Evolutionary conservation across 306 rosid species (phyloP).

Genomic region (Casuarina equisetifolia): DNA sequence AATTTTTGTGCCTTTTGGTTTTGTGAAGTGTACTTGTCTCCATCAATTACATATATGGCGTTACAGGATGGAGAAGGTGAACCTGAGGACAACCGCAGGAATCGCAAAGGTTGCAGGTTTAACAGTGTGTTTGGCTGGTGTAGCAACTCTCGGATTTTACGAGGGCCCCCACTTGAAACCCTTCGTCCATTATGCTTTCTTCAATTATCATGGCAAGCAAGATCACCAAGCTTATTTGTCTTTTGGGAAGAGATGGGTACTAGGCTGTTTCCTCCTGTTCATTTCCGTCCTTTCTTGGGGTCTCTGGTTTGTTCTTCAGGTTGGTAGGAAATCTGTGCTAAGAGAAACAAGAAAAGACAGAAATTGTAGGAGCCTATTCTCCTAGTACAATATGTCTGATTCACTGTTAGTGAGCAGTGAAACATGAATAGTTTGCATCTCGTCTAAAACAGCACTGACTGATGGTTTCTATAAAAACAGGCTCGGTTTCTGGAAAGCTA

Average conservation of each 20-base stretch:
- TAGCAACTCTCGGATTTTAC: constrained; percentile 51
- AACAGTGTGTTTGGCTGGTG: constrained; percentile 50
- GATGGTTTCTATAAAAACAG: constrained; percentile 25
- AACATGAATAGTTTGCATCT: not conserved
- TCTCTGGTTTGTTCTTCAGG: constrained; percentile 61
- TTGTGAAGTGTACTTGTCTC: no score
- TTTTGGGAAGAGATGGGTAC: constrained; percentile 43
- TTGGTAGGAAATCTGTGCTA: not conserved
- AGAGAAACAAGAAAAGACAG: no score
- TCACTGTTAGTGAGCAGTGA: not conserved
- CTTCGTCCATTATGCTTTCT: constrained; percentile 15
- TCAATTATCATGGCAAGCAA: constrained; percentile 20
- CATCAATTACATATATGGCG: not conserved
- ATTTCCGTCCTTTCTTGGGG: constrained; percentile 43
- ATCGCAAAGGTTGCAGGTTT: constrained; percentile 53
- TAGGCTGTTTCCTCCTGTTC: constrained; percentile 49
- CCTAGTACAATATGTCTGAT: not conserved
- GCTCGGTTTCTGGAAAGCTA: constrained; percentile 41
- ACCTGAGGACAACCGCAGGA: constrained; percentile 43
- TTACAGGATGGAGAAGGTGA: constrained; percentile 57
- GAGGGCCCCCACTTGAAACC: constrained; percentile 50
- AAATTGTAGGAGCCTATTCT: no score
- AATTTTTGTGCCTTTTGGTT: no score
- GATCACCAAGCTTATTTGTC: constrained; percentile 32
- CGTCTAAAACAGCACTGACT: not conserved